Conservation (phyloP, 2,329 filamentous ascomycete species). For the Apiospora arundinis region DNA sequence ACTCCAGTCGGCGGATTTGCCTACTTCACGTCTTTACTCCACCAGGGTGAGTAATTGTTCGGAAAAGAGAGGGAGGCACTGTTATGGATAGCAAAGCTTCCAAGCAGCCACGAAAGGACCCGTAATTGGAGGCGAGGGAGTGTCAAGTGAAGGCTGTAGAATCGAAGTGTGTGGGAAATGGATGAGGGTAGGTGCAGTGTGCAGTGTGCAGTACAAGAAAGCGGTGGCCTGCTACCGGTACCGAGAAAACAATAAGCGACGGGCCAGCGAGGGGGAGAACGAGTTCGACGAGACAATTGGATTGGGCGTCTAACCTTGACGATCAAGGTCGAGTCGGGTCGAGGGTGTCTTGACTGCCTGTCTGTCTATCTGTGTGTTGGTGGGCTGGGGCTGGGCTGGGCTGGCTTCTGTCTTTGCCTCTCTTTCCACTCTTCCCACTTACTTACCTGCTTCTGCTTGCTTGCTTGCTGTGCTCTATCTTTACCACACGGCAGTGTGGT, state of each 20-base stretch:
- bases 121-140: slow-evolving; percentile 1
- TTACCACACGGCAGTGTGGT: slow-evolving; percentile 3
- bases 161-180: slow-evolving; percentile 2
- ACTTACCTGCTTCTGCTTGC: neutral
- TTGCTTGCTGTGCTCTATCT: slow-evolving; percentile 1
- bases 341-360: neutral
- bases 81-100: neutral
- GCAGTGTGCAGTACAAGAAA: too few species aligned
- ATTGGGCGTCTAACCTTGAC: slow-evolving; percentile 17
- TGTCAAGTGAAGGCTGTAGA: neutral
- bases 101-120: neutral
- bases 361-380: slow-evolving; percentile 5
- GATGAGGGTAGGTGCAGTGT: neutral
- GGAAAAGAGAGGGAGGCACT: neutral
- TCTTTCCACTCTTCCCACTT: neutral
- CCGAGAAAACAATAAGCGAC: slow-evolving; percentile 15
- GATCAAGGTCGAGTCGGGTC: slow-evolving; percentile 5
- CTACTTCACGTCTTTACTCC: slow-evolving; percentile 1
- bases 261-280: slow-evolving; percentile 7
- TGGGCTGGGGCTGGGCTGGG: slow-evolving; percentile 14
- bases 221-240: neutral
- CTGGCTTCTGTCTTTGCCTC: slow-evolving; percentile 10
- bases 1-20: slow-evolving; percentile 5
- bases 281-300: slow-evolving; percentile 23
- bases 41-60: neutral